Evolutionary conservation across 1,139 yeast species (phyloP), one percentile per base, ranked within the genome.

Genomic region (Arxiozyma slooffiae): DNA sequence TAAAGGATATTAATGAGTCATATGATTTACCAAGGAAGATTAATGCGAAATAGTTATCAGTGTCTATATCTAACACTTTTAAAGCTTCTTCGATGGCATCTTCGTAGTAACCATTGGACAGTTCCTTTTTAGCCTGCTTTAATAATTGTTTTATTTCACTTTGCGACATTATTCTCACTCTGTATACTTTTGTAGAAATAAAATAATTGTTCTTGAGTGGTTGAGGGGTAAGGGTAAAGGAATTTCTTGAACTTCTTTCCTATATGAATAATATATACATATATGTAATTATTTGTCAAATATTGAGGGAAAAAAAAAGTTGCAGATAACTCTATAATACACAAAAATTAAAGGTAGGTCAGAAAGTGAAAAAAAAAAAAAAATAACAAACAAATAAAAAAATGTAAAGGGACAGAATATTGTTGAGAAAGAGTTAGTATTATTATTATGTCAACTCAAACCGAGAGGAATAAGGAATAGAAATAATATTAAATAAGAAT

Each of bases 1-100:
- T 46, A 11, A 8, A 17, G 17, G 48, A 54, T 24, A 45, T 45
- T 22, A 52, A 30, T 41, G 58, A 55, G 9, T 67, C 58, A 46
- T 57, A 59, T 5, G 72, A 61, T 55, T 70, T 71, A 17, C 74
- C 75, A 24, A 69, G 52, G 59, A 81, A 81, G 5, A 85, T 76
- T 57, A 73, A 73, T 37, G 89, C 96, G 63, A 76, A 78, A 67
- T 81, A 85, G 62, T 79, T 79, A 7, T 72, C 57, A 2, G 75
- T 69, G 53, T 88, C 95, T 5, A 69, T 58, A 9, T 71, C 73
- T 20, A 85, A 64, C 1, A 78, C 81, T 48, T 78, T 77, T 24
- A 74, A 68, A 14, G 78, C 76, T 50, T 73, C 63, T 44, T 76
- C 78, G 38, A 81, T 66, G 6, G 84, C 85, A 34, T 74, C 71